A percentile compares a stretch with the other conserved stretches of the same genome.
phyloP scores from a whole-genome alignment of 2,329 filamentous ascomycete species.

The Nigrograna mackinnonii region DNA sequence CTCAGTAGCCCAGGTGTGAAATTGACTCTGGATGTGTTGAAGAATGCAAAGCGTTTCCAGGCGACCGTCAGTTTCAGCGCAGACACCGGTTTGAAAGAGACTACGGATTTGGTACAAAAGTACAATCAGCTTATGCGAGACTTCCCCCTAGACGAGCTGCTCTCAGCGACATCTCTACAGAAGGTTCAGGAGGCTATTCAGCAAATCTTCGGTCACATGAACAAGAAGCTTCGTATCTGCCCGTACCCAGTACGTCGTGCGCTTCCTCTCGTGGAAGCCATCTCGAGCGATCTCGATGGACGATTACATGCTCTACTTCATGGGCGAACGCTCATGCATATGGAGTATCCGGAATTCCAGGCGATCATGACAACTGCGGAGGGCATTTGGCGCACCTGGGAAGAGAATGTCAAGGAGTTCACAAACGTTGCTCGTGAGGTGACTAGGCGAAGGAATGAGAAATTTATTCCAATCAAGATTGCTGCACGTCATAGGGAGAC shows the following conservation, averaged over 20 bases:
- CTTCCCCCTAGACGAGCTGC: constrained; percentile 91
- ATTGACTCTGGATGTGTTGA: constrained; percentile 90
- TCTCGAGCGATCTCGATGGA: constrained; percentile 88
- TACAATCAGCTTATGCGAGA: constrained; percentile 99
- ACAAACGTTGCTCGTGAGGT: constrained; percentile 97
- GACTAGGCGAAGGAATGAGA: constrained; percentile 89
- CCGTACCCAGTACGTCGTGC: constrained; percentile 93
- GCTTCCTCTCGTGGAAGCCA: constrained; percentile 91
- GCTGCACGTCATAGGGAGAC: constrained; percentile 83
- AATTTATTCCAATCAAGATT: constrained; percentile 99
- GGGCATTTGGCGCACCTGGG: constrained; percentile 89
- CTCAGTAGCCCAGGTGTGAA: constrained; percentile 85
- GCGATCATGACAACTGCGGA: constrained; percentile 82
- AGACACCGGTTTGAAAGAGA: constrained; percentile 94
- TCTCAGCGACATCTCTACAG: constrained; percentile 85
- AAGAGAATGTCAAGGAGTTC: constrained; percentile 95
- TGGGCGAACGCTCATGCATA: constrained; percentile 84
- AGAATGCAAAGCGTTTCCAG: constrained; percentile 97
- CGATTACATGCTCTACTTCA: constrained; percentile 84
- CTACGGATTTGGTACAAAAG: constrained; percentile 93
- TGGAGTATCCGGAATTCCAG: constrained; percentile 90
- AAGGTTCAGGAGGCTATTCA: constrained; percentile 89
- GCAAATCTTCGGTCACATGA: constrained; percentile 90
- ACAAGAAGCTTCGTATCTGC: constrained; percentile 96
- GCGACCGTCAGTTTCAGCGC: constrained; percentile 95